A percentile compares a stretch with the other conserved stretches of the same genome.
Evolutionary conservation across 306 rosid species (phyloP).

Genomic region (Prunus davidiana): DNA sequence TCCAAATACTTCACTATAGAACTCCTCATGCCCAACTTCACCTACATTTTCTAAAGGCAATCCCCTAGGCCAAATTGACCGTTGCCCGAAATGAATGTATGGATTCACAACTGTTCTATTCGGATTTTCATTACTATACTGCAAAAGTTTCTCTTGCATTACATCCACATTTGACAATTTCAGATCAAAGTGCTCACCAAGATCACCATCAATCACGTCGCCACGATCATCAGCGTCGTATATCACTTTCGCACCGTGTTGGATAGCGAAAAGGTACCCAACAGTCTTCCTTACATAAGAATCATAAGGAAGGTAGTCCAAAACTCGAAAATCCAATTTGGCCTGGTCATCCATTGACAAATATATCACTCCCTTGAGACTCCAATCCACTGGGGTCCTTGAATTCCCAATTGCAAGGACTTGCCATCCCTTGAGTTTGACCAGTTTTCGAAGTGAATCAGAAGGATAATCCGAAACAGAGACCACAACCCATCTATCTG

Average conservation of each 20-base stretch:
- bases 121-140: slow-evolving; percentile 15
- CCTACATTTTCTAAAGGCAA: slow-evolving; percentile 34
- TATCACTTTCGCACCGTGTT: slow-evolving; percentile 28
- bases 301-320: slow-evolving; percentile 33
- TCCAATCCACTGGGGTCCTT: slow-evolving; percentile 30
- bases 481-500: slow-evolving; percentile 25
- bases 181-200: slow-evolving; percentile 27
- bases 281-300: slow-evolving; percentile 23
- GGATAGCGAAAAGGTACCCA: slow-evolving; percentile 30
- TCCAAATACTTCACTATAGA: slow-evolving; percentile 33
- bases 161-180: slow-evolving; percentile 18
- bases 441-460: slow-evolving; percentile 25
- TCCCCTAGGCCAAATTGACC: slow-evolving; percentile 36
- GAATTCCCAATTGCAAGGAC: slow-evolving; percentile 29
- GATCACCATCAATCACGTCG: slow-evolving; percentile 22
- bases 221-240: slow-evolving; percentile 29
- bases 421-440: slow-evolving; percentile 21
- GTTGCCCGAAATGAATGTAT: slow-evolving; percentile 31
- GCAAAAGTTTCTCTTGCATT: slow-evolving; percentile 28
- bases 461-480: slow-evolving; percentile 27
- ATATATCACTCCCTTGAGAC: slow-evolving; percentile 25
- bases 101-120: slow-evolving; percentile 31
- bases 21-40: slow-evolving; percentile 24
- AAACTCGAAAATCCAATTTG: slow-evolving; percentile 22
- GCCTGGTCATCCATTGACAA: slow-evolving; percentile 28